Percentiles rank a stretch among this genome's conserved stretches.
Conservation (phyloP, 2,329 filamentous ascomycete species). For the Trichoderma polysporum region DNA sequence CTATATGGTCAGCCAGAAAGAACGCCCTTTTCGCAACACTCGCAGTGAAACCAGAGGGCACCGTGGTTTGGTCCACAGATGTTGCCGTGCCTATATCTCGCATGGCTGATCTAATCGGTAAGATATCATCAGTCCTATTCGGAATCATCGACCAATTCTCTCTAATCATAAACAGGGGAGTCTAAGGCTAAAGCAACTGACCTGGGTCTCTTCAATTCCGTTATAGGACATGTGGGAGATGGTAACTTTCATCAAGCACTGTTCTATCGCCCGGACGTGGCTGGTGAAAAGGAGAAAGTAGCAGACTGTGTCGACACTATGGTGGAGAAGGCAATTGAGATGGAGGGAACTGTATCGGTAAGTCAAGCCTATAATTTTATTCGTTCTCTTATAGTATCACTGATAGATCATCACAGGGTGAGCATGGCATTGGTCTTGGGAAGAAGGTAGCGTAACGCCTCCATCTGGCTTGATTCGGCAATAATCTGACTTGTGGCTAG, state of each 20-base stretch:
- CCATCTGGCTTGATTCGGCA: neutral
- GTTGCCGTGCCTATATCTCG: constrained; percentile 74
- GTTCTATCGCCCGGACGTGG: constrained; percentile 48
- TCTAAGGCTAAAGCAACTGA: constrained; percentile 65
- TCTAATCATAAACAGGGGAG: constrained; percentile 43
- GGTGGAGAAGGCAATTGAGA: constrained; percentile 67
- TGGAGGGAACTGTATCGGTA: constrained; percentile 67
- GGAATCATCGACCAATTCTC: neutral
- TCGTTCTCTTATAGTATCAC: neutral
- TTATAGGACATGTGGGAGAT: constrained; percentile 73
- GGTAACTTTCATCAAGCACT: constrained; percentile 68
- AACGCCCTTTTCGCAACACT: constrained; percentile 72
- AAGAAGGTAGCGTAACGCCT: constrained; percentile 60
- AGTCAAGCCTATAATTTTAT: constrained; percentile 40
- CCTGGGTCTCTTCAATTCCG: constrained; percentile 62
- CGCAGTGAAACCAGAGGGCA: constrained; percentile 58
- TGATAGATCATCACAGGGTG: constrained; percentile 42
- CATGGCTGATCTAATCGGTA: constrained; percentile 66
- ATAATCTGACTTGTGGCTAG: constrained; percentile 20
- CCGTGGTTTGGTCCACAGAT: constrained; percentile 76
- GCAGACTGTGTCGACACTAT: constrained; percentile 64
- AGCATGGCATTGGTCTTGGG: constrained; percentile 69
- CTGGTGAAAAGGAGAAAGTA: constrained; percentile 54
- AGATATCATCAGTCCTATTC: constrained; percentile 2
- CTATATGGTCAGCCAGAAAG: constrained; percentile 75